Base-by-base conservation (phyloP, 2,329 filamentous ascomycete genomes). In the Hypoxylon rubiginosum region DNA sequence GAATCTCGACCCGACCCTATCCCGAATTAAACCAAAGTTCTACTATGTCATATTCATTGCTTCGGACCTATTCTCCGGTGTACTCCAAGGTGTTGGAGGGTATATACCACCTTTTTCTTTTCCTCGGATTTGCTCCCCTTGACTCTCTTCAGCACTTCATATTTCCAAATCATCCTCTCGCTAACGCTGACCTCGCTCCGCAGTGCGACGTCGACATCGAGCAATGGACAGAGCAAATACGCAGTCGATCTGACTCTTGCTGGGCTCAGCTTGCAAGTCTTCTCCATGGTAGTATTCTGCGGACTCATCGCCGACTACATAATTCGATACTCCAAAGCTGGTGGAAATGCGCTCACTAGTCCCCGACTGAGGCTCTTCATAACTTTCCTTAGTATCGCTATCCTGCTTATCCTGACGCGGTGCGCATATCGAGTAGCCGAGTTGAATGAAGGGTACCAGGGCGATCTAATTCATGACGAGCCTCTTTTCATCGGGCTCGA, bases 391-490 rank as follows among this genome's bases (percentile, higher is more conserved):
- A 73, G 77, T 0, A 68, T 86, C 2, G 83, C 86, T 0, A 86
- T 86, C 7, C 32, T 89, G 3, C 82, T 84, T 41, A 87, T 90
- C 68, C 81, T 89, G 45, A 82, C 82, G 17, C 80, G 88, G 7
- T 88, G 84, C 55, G 82, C 85, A 19, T 91, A 88, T 72, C 82
- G 88, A 21, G 83, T 89, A 21, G 85, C 82, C 0, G 88, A 91
- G 77, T 74, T 91, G 64, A 83, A 82, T 61, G 80, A 86, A 24
- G 88, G 88, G 1, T 90, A 86, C 79, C 71, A 60, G 0, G 87
- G 86, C 0, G 72, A 77, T 11, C 72, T 90, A 68, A 83, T 88
- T 50, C 74, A 73, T 46, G 75, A 86, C 28, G 77, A 87, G 72
- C 70, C 73, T 0, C 71, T 83, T 5, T 86, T 86, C 67, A 83